phyloP scores from a whole-genome alignment of 257 asterid genomes.

The Solanum sejunctum region DNA sequence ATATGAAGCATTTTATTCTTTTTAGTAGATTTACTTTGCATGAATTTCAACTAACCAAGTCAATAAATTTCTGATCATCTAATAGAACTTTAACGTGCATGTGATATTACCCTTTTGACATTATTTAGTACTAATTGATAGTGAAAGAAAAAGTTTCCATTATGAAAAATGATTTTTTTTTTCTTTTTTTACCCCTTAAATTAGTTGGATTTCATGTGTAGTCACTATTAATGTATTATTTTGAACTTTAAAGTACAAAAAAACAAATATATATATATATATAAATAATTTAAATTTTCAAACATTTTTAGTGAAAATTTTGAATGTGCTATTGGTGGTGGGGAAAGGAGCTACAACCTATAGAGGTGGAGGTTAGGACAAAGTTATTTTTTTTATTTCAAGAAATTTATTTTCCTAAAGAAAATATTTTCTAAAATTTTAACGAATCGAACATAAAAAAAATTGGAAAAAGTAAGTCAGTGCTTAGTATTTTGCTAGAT shows the following conservation, averaged over 20 bases:
- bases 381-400: no score
- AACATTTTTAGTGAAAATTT: no score
- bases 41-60: background rate
- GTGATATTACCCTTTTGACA: background rate
- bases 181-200: no score
- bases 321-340: background rate
- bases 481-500: no score
- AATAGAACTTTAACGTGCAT: background rate
- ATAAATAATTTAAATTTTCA: no score
- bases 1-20: background rate
- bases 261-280: no score
- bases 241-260: background rate
- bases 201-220: background rate
- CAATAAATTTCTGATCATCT: background rate
- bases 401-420: no score
- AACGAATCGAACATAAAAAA: background rate
- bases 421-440: background rate
- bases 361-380: background rate
- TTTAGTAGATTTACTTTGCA: background rate
- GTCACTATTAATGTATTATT: background rate
- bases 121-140: background rate
- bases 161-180: background rate
- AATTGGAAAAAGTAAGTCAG: background rate
- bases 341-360: background rate
- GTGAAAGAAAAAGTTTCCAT: background rate